Base-by-base conservation (phyloP, 306 rosid species). In the Lathyrus oleraceus region DNA sequence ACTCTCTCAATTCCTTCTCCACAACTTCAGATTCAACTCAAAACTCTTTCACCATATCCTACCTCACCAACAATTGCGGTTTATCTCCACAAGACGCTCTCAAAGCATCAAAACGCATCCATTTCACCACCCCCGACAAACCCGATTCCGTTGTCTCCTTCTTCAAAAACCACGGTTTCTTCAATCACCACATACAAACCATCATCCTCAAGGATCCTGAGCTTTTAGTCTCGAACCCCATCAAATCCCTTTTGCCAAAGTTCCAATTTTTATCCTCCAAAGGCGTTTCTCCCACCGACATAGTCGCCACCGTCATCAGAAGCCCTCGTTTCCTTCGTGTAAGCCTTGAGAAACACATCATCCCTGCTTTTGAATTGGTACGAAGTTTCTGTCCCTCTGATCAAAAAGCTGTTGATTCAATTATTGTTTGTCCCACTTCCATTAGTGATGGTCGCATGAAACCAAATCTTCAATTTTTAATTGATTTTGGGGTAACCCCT, bases 71-170 rank as follows among this genome's bases (percentile, higher is more conserved):
- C 73, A 54, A 15, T 7, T 43, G 48, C 20, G 72, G 77, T 10
- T 76, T 83, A 7, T 69, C 84, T 2, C 78, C 52, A 2, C 27
- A 86, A 14, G 2, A 51, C 10, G 86, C 86, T 30, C 15, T 59
- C 10, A 70, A 73, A 27, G 79, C 70, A 38, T 67, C 87, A 11
- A 61, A 64, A 16, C 21, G 39, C 10, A 16, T 71, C 8, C 36
- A 7, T 61, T 80, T 85, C 19, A 35, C 16, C 10, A 54, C 72
- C 67, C 8, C 85, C 1, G 0, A 71, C 0, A 84, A 81, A 49
- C 82, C 86, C 2, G 80, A 79, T 62, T 27, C 61, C 0, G 48
- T 73, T 14, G 10, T 56, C 47, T 1, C 36, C 8, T 45, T 74
- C 57, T 65, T 74, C 57, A 74, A 19, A 42, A 13, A 5, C 40